phyloP scores from a whole-genome alignment of 139 green algal genomes.

The Asterochloris erici region DNA sequence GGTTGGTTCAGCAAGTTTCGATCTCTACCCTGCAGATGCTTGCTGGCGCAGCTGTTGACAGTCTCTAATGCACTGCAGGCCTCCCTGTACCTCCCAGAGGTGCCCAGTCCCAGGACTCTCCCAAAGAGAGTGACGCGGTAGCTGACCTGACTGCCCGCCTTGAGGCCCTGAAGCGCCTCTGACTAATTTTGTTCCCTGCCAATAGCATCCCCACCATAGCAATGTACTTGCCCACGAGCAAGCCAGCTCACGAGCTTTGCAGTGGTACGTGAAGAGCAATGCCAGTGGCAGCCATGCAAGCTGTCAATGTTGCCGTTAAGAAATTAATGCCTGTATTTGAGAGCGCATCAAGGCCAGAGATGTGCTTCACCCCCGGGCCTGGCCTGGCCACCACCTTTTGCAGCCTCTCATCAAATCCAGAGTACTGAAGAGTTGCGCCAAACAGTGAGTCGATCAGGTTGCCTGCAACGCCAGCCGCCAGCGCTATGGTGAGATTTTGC shows the following conservation, averaged over 20 bases:
- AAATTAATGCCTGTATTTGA: conserved; percentile 10
- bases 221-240: neutral
- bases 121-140: conserved; percentile 30
- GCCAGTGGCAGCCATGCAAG: neutral
- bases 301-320: neutral
- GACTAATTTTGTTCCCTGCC: neutral
- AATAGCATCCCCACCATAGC: neutral
- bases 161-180: conserved; percentile 53
- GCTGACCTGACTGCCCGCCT: conserved; percentile 56
- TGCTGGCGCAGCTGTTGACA: no score
- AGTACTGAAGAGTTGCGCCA: conserved; percentile 90
- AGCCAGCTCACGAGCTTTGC: no score
- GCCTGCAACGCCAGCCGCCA: conserved; percentile 67
- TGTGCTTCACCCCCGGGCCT: conserved; percentile 30
- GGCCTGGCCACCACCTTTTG: conserved; percentile 42
- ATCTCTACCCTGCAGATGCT: no score
- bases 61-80: no score
- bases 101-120: no score
- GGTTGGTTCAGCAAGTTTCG: no score
- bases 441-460: conserved; percentile 89
- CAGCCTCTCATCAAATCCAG: conserved; percentile 43
- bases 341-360: neutral
- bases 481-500: conserved; percentile 29
- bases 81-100: no score
- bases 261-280: neutral